Conservation (phyloP, 2,329 filamentous ascomycete genomes). For the Paracamarosporium sp. region DNA sequence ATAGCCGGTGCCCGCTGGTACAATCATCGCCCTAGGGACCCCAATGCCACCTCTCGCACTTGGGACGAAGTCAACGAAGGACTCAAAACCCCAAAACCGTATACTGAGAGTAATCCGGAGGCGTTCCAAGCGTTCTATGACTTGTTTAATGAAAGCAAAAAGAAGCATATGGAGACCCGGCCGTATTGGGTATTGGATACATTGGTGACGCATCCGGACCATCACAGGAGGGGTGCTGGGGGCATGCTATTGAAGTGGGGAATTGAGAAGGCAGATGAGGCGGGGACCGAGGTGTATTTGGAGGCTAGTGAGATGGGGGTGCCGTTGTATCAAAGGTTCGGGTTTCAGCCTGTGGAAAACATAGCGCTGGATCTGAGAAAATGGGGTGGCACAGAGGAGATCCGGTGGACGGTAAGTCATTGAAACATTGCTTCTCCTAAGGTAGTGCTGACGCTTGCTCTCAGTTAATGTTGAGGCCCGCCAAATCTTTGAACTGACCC, state of each 20-base stretch:
- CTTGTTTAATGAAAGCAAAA: conserved; percentile 32
- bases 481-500: neutral
- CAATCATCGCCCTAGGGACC: conserved; percentile 24
- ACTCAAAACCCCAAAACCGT: conserved; percentile 29
- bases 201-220: conserved; percentile 36
- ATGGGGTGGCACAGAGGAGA: conserved; percentile 32
- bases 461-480: conserved; percentile 7
- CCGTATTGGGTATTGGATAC: conserved; percentile 39
- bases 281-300: conserved; percentile 38
- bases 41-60: conserved; percentile 22
- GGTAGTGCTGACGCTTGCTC: neutral
- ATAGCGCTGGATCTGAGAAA: conserved; percentile 38
- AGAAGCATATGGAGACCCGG: conserved; percentile 26
- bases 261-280: conserved; percentile 37
- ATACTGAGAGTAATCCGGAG: conserved; percentile 33
- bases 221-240: conserved; percentile 41
- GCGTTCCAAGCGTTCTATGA: conserved; percentile 27
- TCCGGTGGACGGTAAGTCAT: conserved; percentile 39
- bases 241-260: conserved; percentile 42
- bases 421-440: neutral
- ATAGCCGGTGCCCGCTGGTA: conserved; percentile 41
- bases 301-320: conserved; percentile 42
- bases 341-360: conserved; percentile 33
- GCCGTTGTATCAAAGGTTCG: conserved; percentile 41
- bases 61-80: conserved; percentile 37